Evolutionary conservation across 2,329 filamentous ascomycete species (phyloP), one percentile per base, ranked within the genome.

Genomic region (Myriosclerotinia duriaeana): DNA sequence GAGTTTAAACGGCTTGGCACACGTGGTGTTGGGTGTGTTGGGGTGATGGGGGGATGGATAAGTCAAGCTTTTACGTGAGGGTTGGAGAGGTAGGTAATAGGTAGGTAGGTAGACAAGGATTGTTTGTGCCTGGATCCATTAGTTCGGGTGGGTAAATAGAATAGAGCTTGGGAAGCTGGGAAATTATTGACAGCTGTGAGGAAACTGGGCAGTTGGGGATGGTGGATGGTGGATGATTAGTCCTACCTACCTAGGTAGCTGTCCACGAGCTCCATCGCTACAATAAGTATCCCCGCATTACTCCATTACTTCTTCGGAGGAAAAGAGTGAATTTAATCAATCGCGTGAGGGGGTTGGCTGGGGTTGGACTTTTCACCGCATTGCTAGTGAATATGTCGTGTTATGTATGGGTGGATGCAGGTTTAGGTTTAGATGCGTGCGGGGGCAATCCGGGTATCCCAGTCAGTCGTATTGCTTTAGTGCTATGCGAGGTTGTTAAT

Each of bases 311-410:
- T 50, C 12, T 3, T 50, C n/a, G 44, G 34, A 38, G 20, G 14
- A 50, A 44, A 50, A 38, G 8, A 22, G 5, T 60, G n/a, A 20
- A 50, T 26, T 26, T 26, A 26, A 26, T 26, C 26, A 26, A 50
- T 38, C 0, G 44, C 12, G 1, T 60, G 12, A 38, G 34, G 20
- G 14, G 11, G 11, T 22, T 50, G 8, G n/a, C 34, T 38, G 14
- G 58, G 34, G 17, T 17, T 26, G n/a, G 20, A 3, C 44, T 50
- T 60, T 60, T 60, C 44, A 26, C 30, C n/a, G 44, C 58, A 60
- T 60, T 60, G 44, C 44, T 60, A 38, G 42, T 48, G 11, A 17
- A 50, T 36, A 38, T 50, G 30, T 50, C 3, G 30, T 50, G 30
- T 22, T 22, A 2, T 26, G 30, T 22, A 2, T 26, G 30, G 44